These are phyloP conservation scores for Ostreobium quekettii DNA, from an alignment of 139 green algal genomes.

Conservation along the genomic window DNA sequence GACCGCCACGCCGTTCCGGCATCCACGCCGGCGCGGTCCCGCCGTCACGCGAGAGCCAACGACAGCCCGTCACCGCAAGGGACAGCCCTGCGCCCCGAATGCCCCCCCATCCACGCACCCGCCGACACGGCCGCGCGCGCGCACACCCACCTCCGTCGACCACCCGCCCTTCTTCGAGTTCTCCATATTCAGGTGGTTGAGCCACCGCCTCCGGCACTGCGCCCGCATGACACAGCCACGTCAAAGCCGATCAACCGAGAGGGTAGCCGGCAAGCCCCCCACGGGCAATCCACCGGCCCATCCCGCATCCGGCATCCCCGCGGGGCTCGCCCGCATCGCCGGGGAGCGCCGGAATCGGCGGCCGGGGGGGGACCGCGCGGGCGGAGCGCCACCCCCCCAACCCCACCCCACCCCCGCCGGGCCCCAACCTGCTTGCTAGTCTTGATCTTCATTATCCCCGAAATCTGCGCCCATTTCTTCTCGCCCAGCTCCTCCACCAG, in stretches of 20 bases:
- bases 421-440: slow-evolving; percentile 32
- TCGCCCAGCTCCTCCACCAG: slow-evolving; percentile 41
- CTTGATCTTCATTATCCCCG: slow-evolving; percentile 36
- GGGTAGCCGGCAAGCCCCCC: neutral
- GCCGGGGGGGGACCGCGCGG: too few species aligned
- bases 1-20: too few species aligned
- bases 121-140: neutral
- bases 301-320: neutral
- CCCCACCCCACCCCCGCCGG: too few species aligned
- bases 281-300: neutral
- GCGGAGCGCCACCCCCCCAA: too few species aligned
- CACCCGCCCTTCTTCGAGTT: slow-evolving; percentile 38
- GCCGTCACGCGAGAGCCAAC: too few species aligned
- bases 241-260: neutral
- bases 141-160: slow-evolving; percentile 28
- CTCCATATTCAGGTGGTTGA: slow-evolving; percentile 51
- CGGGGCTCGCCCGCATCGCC: neutral
- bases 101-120: too few species aligned
- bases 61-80: too few species aligned
- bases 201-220: slow-evolving; percentile 51
- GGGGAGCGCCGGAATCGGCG: neutral
- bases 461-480: slow-evolving; percentile 50
- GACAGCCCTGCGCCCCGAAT: too few species aligned
- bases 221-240: neutral
- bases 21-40: too few species aligned